Conservation (phyloP, 352 stramenopile genomes). For the Phytophthora citricola region DNA sequence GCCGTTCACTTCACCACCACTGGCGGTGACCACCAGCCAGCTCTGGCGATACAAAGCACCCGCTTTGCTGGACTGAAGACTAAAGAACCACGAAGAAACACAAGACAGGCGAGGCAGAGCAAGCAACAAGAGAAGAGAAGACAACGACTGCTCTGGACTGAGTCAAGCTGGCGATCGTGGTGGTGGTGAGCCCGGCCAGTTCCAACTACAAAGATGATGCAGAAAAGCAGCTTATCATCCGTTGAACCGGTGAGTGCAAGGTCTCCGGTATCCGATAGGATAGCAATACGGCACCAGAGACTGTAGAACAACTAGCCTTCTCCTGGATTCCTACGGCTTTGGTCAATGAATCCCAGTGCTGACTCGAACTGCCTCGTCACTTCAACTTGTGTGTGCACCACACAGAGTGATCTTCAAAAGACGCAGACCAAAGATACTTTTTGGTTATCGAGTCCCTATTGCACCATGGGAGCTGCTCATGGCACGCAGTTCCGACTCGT, state of each 20-base stretch:
- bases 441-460: conserved; percentile 4
- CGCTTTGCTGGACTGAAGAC: conserved; percentile 20
- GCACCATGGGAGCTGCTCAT: conserved; percentile 61
- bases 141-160: conserved; percentile 1
- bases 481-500: conserved; percentile 58
- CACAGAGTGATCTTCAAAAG: conserved; percentile 30
- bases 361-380: conserved; percentile 2
- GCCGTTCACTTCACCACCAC: background rate
- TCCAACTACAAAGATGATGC: too few relatives aligned
- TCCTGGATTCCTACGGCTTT: too few relatives aligned
- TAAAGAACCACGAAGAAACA: too few relatives aligned
- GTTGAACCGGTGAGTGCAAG: too few relatives aligned
- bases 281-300: too few relatives aligned
- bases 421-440: conserved; percentile 21
- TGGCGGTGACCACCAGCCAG: too few relatives aligned
- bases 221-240: too few relatives aligned
- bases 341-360: too few relatives aligned
- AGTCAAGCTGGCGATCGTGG: background rate
- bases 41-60: background rate
- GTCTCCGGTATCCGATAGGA: too few relatives aligned
- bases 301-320: too few relatives aligned
- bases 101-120: too few relatives aligned
- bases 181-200: too few relatives aligned
- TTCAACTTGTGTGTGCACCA: conserved; percentile 31
- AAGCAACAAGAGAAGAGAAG: background rate